Percentiles rank a stretch among this genome's conserved stretches.
These are phyloP conservation scores for Cupressus sempervirens DNA, from an alignment of 75 land plant genomes.

Conservation along the genomic window DNA sequence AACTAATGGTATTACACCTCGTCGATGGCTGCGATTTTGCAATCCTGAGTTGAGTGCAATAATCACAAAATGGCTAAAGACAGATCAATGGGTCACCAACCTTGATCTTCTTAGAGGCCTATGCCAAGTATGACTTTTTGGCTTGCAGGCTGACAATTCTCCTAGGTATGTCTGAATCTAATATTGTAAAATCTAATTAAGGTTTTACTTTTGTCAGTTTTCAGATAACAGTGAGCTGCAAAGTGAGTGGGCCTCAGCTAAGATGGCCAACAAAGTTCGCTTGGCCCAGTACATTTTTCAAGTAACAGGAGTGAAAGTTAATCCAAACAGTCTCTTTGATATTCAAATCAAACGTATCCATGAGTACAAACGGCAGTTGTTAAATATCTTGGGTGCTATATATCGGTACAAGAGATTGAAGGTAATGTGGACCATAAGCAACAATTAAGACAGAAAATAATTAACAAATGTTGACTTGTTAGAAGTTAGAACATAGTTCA, in stretches of 20 bases:
- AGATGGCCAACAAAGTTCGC: constrained; percentile 72
- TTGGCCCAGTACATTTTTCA: constrained; percentile 64
- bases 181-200: not conserved
- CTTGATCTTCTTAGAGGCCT: constrained; percentile 72
- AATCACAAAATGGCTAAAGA: constrained; percentile 89
- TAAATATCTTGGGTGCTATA: constrained; percentile 85
- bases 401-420: constrained; percentile 91
- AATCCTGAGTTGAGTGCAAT: constrained; percentile 82
- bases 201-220: constrained; percentile 33
- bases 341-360: constrained; percentile 97
- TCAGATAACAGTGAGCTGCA: constrained; percentile 72
- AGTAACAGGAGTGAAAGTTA: constrained; percentile 63
- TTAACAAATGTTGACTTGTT: not conserved
- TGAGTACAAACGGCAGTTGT: constrained; percentile 91
- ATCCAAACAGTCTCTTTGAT: constrained; percentile 79
- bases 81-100: constrained; percentile 82
- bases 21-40: constrained; percentile 93
- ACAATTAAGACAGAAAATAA: not conserved
- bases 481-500: not conserved
- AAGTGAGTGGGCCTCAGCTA: constrained; percentile 85
- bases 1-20: constrained; percentile 98
- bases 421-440: constrained; percentile 27
- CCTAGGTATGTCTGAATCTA: not conserved
- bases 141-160: not conserved
- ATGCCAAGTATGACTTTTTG: constrained; percentile 29